phyloP scores from a whole-genome alignment of 192 early-diverging fungal species.

The Chytriomyces sp. region DNA sequence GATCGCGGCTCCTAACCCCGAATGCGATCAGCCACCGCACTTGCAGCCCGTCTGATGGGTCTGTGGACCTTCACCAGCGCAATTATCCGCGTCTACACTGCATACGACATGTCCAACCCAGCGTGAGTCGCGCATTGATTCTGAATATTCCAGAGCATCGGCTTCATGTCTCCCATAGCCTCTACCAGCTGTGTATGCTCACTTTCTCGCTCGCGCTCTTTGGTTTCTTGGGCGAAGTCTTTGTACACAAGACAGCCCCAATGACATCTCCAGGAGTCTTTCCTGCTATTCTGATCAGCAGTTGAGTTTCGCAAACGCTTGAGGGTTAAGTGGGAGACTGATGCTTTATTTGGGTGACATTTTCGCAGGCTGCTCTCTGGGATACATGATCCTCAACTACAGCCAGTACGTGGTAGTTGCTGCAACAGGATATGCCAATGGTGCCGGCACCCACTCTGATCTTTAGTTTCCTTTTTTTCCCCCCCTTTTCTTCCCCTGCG shows the following conservation, averaged over 20 bases:
- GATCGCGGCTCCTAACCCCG: neutral
- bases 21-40: conserved; percentile 65
- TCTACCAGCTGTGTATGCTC: conserved; percentile 46
- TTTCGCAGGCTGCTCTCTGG: neutral
- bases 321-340: neutral
- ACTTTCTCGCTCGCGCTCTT: conserved; percentile 44
- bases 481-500: too few relatives aligned
- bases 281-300: conserved; percentile 25
- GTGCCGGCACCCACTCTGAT: too few relatives aligned
- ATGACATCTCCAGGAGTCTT: conserved; percentile 42
- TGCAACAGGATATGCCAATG: neutral
- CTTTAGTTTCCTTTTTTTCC: too few relatives aligned
- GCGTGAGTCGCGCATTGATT: conserved; percentile 48
- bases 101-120: conserved; percentile 77
- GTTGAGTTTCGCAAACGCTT: neutral
- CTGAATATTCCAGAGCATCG: neutral
- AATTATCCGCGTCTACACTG: conserved; percentile 81
- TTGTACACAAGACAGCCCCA: conserved; percentile 53
- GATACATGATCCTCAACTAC: neutral
- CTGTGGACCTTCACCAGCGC: conserved; percentile 84
- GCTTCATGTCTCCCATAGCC: conserved; percentile 7
- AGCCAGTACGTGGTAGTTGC: neutral
- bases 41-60: conserved; percentile 83
- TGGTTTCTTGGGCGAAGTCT: conserved; percentile 45
- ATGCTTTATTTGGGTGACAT: neutral